phyloP scores from a whole-genome alignment of 1,284 basidiomycete genomes.

The Pascua sp. region DNA sequence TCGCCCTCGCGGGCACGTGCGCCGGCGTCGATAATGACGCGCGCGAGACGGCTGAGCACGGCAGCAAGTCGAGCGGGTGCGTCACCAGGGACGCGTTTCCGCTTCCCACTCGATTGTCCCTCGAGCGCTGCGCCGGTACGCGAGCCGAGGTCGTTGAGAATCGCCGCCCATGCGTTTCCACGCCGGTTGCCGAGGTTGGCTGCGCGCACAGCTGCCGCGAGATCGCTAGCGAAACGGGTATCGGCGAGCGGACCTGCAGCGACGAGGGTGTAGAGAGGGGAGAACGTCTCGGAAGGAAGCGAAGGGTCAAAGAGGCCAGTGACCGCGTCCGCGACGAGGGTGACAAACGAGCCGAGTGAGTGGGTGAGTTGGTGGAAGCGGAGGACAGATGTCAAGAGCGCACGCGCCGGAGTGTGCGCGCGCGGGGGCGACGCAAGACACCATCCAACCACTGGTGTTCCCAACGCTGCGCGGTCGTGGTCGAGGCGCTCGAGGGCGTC shows the following conservation, averaged over 20 bases:
- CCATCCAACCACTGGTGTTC: conserved; percentile 29
- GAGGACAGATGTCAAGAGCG: conserved; percentile 25
- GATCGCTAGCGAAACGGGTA: conserved; percentile 8
- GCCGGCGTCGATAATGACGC: conserved; percentile 15
- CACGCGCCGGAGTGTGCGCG: conserved; percentile 10
- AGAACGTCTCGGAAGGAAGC: conserved; percentile 19
- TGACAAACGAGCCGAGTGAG: conserved; percentile 23
- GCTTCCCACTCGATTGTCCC: conserved; percentile 6
- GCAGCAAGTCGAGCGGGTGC: conserved; percentile 8
- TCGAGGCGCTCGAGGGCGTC: conserved; percentile 29
- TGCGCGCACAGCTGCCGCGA: conserved; percentile 7
- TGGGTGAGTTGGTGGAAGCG: conserved; percentile 36
- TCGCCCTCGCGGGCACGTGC: conserved; percentile 11
- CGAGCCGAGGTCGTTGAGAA: conserved; percentile 10
- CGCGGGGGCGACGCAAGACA: conserved; percentile 26
- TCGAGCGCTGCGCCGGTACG: conserved; percentile 2
- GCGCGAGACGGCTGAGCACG: conserved; percentile 11
- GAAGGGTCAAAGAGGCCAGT: conserved; percentile 19
- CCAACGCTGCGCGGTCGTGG: conserved; percentile 26
- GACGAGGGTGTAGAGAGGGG: conserved; percentile 27
- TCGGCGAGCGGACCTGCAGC: conserved; percentile 22
- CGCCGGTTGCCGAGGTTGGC: conserved; percentile 18
- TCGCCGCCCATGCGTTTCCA: conserved; percentile 10
- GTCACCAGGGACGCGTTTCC: conserved; percentile 7
- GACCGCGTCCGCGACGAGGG: conserved; percentile 19